Conservation (phyloP, 495 filamentous ascomycete species). For the Aspergillus nanangensis region DNA sequence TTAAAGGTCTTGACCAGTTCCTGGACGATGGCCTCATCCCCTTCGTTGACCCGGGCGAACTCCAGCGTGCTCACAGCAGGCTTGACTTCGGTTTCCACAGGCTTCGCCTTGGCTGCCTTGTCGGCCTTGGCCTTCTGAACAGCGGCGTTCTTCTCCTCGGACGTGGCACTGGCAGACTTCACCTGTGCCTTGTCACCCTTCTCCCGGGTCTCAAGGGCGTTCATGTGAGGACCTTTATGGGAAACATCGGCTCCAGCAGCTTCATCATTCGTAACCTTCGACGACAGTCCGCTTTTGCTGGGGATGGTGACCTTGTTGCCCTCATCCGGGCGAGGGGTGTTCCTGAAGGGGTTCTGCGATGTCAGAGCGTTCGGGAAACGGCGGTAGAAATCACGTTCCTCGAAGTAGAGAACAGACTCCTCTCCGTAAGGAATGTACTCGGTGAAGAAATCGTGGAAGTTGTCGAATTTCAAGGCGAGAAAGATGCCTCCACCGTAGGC, state of each 20-base stretch:
- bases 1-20: conserved; percentile 94
- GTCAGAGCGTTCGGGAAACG: conserved; percentile 74
- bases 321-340: conserved; percentile 47
- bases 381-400: conserved; percentile 90
- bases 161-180: conserved; percentile 23
- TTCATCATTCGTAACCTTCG: conserved; percentile 65
- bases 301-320: conserved; percentile 78
- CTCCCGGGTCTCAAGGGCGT: conserved; percentile 26
- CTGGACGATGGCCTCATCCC: conserved; percentile 81
- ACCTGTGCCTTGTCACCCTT: conserved; percentile 16
- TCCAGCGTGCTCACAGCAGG: conserved; percentile 62
- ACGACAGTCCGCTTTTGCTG: conserved; percentile 78
- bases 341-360: conserved; percentile 35
- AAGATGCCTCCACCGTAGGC: conserved; percentile 86
- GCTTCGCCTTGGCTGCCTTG: conserved; percentile 28
- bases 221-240: conserved; percentile 45
- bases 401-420: conserved; percentile 92
- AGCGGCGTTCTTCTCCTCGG: conserved; percentile 30
- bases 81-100: conserved; percentile 22
- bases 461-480: conserved; percentile 88
- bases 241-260: conserved; percentile 37
- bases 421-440: conserved; percentile 95
- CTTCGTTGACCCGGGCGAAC: conserved; percentile 63
- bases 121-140: conserved; percentile 42
- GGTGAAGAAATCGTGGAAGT: conserved; percentile 99